phyloP scores from a whole-genome alignment of 1,284 basidiomycete genomes.

The Ceratobasidium sp. region DNA sequence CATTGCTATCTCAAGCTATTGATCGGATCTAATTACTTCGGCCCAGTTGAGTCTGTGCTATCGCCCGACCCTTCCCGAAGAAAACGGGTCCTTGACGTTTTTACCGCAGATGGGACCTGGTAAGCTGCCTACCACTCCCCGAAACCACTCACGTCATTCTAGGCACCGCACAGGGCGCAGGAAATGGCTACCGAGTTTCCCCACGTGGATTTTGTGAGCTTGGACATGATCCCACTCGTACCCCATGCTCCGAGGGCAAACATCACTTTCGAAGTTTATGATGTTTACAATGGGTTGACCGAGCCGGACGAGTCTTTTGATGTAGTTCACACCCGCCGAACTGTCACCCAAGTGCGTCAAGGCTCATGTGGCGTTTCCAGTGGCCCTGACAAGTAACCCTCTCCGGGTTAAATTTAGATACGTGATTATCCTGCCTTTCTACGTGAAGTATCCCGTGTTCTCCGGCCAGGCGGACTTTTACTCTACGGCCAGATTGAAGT shows the following conservation, averaged over 20 bases:
- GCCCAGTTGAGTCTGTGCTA: not conserved
- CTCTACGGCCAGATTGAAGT: conserved; percentile 14
- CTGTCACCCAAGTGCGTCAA: conserved; percentile 15
- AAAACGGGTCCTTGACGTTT: conserved; percentile 27
- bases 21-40: conserved; percentile 15
- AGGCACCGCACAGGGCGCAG: not conserved
- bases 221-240: conserved; percentile 24
- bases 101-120: conserved; percentile 31
- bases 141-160: not conserved
- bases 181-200: conserved; percentile 26
- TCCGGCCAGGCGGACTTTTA: conserved; percentile 10
- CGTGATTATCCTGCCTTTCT: conserved; percentile 14
- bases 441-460: conserved; percentile 19
- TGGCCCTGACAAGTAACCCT: not conserved
- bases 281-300: conserved; percentile 20
- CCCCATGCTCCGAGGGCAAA: conserved; percentile 11
- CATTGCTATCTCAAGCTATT: conserved; percentile 26
- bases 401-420: not conserved
- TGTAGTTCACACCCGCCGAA: conserved; percentile 8
- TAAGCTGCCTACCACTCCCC: not conserved
- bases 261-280: conserved; percentile 21
- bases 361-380: not conserved
- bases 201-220: conserved; percentile 32
- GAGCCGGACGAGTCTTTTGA: conserved; percentile 28
- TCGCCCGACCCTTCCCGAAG: not conserved